A percentile compares a stretch with the other conserved stretches of the same genome.
phyloP scores from a whole-genome alignment of 345 rosid species.

The Capsella bursapastoris region DNA sequence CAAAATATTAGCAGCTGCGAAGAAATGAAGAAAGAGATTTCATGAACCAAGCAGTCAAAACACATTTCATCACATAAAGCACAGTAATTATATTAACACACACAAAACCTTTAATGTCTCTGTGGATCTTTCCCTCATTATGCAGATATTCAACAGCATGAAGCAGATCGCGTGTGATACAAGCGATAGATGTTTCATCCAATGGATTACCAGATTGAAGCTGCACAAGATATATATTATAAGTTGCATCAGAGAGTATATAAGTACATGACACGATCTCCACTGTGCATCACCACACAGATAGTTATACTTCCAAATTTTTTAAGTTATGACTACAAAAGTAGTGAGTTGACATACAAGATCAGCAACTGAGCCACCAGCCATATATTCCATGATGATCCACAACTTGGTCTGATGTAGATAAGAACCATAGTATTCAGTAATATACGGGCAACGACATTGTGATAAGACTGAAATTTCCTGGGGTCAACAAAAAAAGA shows the following conservation, averaged over 20 bases:
- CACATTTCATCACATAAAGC: constrained; percentile 2
- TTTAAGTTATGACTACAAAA: constrained; percentile 24
- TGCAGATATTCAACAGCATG: constrained; percentile 96
- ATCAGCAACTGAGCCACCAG: constrained; percentile 99
- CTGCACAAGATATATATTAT: constrained; percentile 53
- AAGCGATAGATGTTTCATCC: constrained; percentile 89
- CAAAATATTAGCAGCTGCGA: constrained; percentile 96
- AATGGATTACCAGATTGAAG: constrained; percentile 88
- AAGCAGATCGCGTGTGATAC: constrained; percentile 86
- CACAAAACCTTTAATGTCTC: constrained; percentile 90
- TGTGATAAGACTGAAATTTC: constrained; percentile 96
- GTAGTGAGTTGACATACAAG: constrained; percentile 70
- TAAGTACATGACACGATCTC: not conserved
- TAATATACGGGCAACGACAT: constrained; percentile 92
- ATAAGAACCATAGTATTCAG: constrained; percentile 95
- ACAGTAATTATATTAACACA: not conserved
- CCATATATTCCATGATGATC: constrained; percentile 99
- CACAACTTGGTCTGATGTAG: constrained; percentile 96
- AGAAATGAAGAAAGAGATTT: constrained; percentile 38
- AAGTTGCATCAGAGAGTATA: constrained; percentile 10
- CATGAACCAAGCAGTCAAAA: constrained; percentile 28
- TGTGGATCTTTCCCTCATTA: constrained; percentile 91
- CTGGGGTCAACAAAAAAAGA: constrained; percentile 49
- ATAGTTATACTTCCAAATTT: constrained; percentile 14
- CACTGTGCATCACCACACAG: constrained; percentile 5